These are phyloP conservation scores for Auricularia heimuer DNA, from an alignment of 768 basidiomycete genomes.

Conservation along the genomic window DNA sequence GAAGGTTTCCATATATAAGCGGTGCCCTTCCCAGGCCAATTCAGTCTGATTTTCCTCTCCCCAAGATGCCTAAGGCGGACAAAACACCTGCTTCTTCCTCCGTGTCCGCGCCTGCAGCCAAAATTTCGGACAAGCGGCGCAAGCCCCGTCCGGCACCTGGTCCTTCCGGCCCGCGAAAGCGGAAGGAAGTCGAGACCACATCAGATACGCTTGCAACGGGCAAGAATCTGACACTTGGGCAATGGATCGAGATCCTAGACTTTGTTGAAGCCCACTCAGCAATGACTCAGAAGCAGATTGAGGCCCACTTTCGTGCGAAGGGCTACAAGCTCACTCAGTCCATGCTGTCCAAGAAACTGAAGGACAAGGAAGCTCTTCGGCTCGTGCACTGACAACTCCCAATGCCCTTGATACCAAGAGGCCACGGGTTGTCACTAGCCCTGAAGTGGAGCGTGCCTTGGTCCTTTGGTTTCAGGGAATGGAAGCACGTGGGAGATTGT, in stretches of 20 bases:
- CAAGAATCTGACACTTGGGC: neutral
- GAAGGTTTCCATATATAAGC: too few relatives aligned
- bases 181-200: neutral
- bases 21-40: too few relatives aligned
- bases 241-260: neutral
- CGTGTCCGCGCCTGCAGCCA: too few relatives aligned
- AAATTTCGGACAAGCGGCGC: neutral
- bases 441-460: conserved; percentile 26
- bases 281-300: neutral
- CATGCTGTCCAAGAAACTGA: neutral
- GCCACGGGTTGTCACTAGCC: conserved; percentile 22
- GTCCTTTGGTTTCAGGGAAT: conserved; percentile 22
- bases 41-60: too few relatives aligned
- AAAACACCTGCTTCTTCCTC: too few relatives aligned
- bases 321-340: neutral
- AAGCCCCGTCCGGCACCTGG: neutral
- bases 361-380: neutral
- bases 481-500: conserved; percentile 20
- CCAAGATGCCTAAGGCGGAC: too few relatives aligned
- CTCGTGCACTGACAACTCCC: neutral
- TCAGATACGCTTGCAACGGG: neutral
- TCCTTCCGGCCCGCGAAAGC: neutral
- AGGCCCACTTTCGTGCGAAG: neutral
- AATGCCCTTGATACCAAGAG: conserved; percentile 14
- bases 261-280: neutral